Conservation (phyloP, 345 rosid species). For the Aegle marmelos region DNA sequence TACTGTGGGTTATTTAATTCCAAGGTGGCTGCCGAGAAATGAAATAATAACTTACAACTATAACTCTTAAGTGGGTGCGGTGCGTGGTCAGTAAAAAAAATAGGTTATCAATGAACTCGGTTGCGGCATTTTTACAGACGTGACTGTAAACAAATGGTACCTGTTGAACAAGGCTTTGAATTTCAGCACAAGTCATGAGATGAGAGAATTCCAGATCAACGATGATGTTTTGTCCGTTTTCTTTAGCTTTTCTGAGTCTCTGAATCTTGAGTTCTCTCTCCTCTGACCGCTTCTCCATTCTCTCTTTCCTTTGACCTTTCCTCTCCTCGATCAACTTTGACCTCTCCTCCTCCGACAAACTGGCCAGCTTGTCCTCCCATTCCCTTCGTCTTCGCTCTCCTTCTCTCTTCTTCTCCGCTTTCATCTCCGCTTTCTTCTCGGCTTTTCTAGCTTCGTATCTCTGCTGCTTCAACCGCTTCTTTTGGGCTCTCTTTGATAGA, state of each 20-base stretch:
- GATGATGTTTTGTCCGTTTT: slow-evolving; percentile 65
- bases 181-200: slow-evolving; percentile 72
- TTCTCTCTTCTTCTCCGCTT: slow-evolving; percentile 67
- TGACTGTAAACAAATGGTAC: slow-evolving; percentile 19
- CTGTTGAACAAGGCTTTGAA: slow-evolving; percentile 92
- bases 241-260: slow-evolving; percentile 58
- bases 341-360: slow-evolving; percentile 61
- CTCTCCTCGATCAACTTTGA: slow-evolving; percentile 65
- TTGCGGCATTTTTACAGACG: not conserved
- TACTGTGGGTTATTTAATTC: not conserved
- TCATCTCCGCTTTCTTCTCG: slow-evolving; percentile 77
- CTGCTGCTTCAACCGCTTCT: slow-evolving; percentile 77
- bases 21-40: too few species aligned
- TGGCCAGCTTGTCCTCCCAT: slow-evolving; percentile 56
- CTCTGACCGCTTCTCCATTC: slow-evolving; percentile 70
- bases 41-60: not conserved
- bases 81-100: too few species aligned
- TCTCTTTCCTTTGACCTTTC: slow-evolving; percentile 56
- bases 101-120: not conserved
- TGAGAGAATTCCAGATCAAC: slow-evolving; percentile 77
- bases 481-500: slow-evolving; percentile 75
- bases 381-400: slow-evolving; percentile 58
- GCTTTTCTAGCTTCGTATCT: slow-evolving; percentile 76
- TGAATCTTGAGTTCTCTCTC: slow-evolving; percentile 62
- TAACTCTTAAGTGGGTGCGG: too few species aligned